phyloP scores from a whole-genome alignment of 257 asterid species.

The Scutellaria galericulata region DNA sequence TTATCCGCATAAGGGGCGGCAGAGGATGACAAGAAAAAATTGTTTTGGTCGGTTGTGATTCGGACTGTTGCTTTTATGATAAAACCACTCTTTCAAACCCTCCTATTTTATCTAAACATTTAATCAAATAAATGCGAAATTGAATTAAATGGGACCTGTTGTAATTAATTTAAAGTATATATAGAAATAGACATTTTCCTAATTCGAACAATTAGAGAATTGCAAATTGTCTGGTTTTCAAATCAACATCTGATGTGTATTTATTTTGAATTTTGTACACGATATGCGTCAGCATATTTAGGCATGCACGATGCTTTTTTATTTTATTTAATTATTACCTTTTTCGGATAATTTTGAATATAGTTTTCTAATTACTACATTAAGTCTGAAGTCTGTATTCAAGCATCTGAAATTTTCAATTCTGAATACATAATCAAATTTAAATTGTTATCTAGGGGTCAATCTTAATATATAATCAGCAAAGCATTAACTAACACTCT shows the following conservation, averaged over 20 bases:
- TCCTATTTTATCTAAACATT: neutral
- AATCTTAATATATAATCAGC: neutral
- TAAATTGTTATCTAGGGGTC: neutral
- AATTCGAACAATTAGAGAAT: slow-evolving; percentile 14
- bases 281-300: neutral
- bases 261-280: neutral
- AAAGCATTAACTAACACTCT: neutral
- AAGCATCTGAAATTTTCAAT: no score
- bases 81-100: slow-evolving; percentile 14
- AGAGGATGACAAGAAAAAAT: slow-evolving; percentile 35
- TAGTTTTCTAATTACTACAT: neutral
- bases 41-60: slow-evolving; percentile 45
- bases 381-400: neutral
- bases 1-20: slow-evolving; percentile 56
- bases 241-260: slow-evolving; percentile 35
- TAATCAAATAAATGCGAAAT: neutral
- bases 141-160: slow-evolving; percentile 8
- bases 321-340: neutral
- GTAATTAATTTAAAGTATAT: neutral
- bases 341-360: no score
- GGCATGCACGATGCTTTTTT: neutral
- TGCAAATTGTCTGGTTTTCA: slow-evolving; percentile 19
- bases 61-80: slow-evolving; percentile 35
- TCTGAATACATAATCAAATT: neutral
- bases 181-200: slow-evolving; percentile 36